Conservation (phyloP, 2,329 filamentous ascomycete species). For the Penicillium oxalicum region DNA sequence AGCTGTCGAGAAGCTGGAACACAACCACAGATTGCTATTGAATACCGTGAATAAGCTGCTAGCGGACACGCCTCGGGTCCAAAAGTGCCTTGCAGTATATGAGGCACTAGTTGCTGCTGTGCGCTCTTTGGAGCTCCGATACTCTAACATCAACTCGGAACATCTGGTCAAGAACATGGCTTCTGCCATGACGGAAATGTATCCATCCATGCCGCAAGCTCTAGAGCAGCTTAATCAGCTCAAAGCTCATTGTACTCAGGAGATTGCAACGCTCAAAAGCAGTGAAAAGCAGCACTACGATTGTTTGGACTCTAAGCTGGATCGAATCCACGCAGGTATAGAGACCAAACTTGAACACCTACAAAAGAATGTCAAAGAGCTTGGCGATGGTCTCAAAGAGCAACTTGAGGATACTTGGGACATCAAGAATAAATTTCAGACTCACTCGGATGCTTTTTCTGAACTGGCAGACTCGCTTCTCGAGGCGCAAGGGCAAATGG, state of each 20-base stretch:
- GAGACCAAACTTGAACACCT: background rate
- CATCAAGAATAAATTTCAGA: constrained; percentile 3
- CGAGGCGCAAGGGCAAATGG: background rate
- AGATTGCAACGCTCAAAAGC: constrained; percentile 4
- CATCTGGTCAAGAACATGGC: constrained; percentile 32
- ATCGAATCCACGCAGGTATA: background rate
- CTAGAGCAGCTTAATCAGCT: constrained; percentile 18
- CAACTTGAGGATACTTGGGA: constrained; percentile 2
- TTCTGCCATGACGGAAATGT: constrained; percentile 31
- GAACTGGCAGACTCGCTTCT: constrained; percentile 2
- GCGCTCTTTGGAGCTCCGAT: constrained; percentile 44
- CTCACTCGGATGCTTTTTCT: constrained; percentile 4
- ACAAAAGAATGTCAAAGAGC: background rate
- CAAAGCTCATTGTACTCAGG: constrained; percentile 3
- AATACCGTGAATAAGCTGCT: background rate
- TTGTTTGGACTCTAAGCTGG: background rate
- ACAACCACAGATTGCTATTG: background rate
- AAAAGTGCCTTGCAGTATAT: background rate
- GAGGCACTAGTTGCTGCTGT: constrained; percentile 21
- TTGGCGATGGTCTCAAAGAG: background rate
- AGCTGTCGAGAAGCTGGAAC: background rate
- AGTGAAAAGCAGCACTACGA: background rate
- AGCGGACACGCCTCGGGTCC: background rate
- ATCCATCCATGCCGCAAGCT: constrained; percentile 26
- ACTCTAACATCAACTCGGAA: constrained; percentile 44